A percentile compares a stretch with the other conserved stretches of the same genome.
Conservation (phyloP, 371 early-diverging fungal species). For the Scutellospora calospora region DNA sequence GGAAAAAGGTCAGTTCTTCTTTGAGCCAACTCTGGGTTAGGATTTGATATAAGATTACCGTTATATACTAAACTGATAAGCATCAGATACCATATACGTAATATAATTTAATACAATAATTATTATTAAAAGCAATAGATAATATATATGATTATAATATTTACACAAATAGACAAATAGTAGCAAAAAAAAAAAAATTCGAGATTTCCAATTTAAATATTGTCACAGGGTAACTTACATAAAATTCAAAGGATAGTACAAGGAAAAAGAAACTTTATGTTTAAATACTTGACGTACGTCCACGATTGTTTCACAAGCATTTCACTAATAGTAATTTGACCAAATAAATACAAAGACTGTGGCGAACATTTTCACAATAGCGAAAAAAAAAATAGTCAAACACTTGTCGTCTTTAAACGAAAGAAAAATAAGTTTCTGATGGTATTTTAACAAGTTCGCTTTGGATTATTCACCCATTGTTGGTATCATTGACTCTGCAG, state of each 20-base stretch:
- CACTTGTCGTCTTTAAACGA: no score
- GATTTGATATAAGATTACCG: slow-evolving; percentile 20
- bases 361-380: slow-evolving; percentile 15
- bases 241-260: background rate
- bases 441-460: no score
- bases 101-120: no score
- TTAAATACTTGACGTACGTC: background rate
- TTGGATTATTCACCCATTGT: slow-evolving; percentile 17
- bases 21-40: background rate
- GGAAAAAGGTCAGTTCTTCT: slow-evolving; percentile 23
- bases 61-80: slow-evolving; percentile 8
- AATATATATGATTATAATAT: no score
- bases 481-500: slow-evolving; percentile 2
- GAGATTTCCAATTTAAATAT: no score
- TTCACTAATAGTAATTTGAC: slow-evolving; percentile 11
- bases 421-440: no score
- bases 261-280: background rate
- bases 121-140: no score
- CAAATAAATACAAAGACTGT: slow-evolving; percentile 29
- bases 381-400: background rate
- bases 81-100: no score
- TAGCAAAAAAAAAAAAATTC: no score
- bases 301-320: slow-evolving; percentile 9
- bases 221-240: background rate
- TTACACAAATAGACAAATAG: no score